Base-by-base conservation (phyloP, 2,329 filamentous ascomycete genomes). In the Emmonsiellopsis sp. region DNA sequence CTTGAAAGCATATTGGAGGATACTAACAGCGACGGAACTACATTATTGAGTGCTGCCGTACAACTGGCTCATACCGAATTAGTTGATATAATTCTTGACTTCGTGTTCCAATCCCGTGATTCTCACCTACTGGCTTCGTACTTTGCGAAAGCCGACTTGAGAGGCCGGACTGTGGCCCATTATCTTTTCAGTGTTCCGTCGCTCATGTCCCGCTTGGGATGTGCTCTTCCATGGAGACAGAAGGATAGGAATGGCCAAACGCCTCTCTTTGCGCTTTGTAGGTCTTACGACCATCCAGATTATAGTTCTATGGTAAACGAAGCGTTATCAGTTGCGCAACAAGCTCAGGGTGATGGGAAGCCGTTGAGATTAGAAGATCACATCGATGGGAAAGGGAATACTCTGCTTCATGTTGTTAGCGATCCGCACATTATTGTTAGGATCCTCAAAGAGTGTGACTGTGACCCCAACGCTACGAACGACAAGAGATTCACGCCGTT, bases 221-320 rank as follows among this genome's bases (percentile, higher is more conserved):
- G 80, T 55, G 72, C 92, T 59, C 75, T 98, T 51, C 87, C 89
- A 7, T 98, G 93, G 93, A 81, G 83, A 54, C 83, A 94, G 68
- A 89, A 86, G 60, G 93, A 98, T 69, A 94, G 90, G 67, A 96
- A 97, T 65, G 93, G 93, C 0, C 93, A 97, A 70, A 98, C 94
- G n/a, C 94, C 93, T 1, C 74, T 98, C 7, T 97, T 98, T 67
- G 93, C 93, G 2, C 77, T 97, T 1, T 97, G 91, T 68, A 83
- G 93, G 61, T 97, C 90, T 0, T 98, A 98, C 64, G 93, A 98
- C 65, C 90, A 98, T 68, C 79, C 84, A 1, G 79, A 91, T 60
- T 98, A 98, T 69, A 81, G 82, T 51, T 75, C 78, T 46, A 97
- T 98, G 93, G 88, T 98, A 0, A 84, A 87, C 59, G 81, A 84